These are phyloP conservation scores for Eremomyces bilateralis DNA, from an alignment of 495 filamentous ascomycete genomes.

Conservation along the genomic window DNA sequence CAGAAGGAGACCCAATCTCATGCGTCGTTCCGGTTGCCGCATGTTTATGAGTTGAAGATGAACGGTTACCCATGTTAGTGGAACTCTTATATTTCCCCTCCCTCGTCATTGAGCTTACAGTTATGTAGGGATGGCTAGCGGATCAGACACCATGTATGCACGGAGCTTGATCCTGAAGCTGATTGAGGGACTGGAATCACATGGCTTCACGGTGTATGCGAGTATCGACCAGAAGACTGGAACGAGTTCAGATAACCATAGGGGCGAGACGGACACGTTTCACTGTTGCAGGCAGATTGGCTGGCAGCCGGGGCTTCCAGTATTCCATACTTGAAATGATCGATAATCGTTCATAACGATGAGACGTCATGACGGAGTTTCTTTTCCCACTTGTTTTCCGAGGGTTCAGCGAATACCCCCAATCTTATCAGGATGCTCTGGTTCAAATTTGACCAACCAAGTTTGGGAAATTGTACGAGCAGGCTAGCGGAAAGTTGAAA, in stretches of 20 bases:
- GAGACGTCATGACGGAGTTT: too few relatives aligned
- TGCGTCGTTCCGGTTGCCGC: neutral
- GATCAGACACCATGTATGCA: constrained; percentile 5
- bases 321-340: constrained; percentile 4
- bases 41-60: constrained; percentile 8
- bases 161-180: constrained; percentile 6
- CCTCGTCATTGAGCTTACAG: too few relatives aligned
- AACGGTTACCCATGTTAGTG: constrained; percentile 3
- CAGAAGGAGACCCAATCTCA: neutral
- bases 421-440: too few relatives aligned
- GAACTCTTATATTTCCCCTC: too few relatives aligned
- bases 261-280: constrained; percentile 7
- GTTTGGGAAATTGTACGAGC: too few relatives aligned
- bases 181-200: constrained; percentile 5
- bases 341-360: too few relatives aligned
- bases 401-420: too few relatives aligned
- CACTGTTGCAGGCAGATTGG: constrained; percentile 4
- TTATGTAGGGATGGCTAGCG: too few relatives aligned
- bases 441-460: too few relatives aligned
- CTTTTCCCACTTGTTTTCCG: too few relatives aligned
- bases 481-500: too few relatives aligned
- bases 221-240: constrained; percentile 10
- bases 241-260: neutral
- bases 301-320: constrained; percentile 1
- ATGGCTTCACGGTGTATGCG: constrained; percentile 10